Base-by-base conservation (phyloP, 2,329 filamentous ascomycete species). In the Aspergillus niger region DNA sequence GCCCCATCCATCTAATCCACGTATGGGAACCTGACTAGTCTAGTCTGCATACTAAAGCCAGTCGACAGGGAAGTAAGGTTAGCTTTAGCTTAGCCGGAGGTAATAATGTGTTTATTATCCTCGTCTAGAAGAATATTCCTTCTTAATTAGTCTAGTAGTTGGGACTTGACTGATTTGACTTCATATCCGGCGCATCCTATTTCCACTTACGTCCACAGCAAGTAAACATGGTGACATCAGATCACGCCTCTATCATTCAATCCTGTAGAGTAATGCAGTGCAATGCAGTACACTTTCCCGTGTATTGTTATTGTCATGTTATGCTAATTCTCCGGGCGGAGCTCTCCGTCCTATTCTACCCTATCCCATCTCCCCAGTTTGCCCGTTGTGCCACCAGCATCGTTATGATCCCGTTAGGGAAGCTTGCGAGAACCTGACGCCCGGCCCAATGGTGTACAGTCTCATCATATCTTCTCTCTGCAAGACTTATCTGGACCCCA, bases 21-120 rank as follows among this genome's bases (percentile, higher is more conserved):
- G 43, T 55, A 43, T 55, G 53, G 24, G 30, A 43, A 55, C 41
- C 52, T 55, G 24, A 47, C 39, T 55, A 55, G 53, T 36, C 32
- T 36, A 36, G 32, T 36, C 11, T 36, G 32, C 32, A 36, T 13
- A 36, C 32, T 36, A 36, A 36, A 36, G 32, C 32, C 13, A 36
- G 32, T 36, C 32, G 32, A 36, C 32, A 36, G 26, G 22, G 24
- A 28, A 20, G n/a, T 55, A 55, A 55, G 53, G 53, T 55, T 55
- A 44, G 26, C 28, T 32, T 32, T 30, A 20, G 11, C n/a, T n/a
- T 10, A n/a, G 32, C 11, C 20, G 11, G 17, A 17, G 24, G 30
- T 15, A 24, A 36, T 52, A n/a, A 24, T 5, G 10, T 8, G 22
- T 38, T 30, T 41, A 30, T 49, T 11, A 11, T 30, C 7, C 26